phyloP scores from a whole-genome alignment of 352 stramenopile species.

The Globisporangium ultimum region DNA sequence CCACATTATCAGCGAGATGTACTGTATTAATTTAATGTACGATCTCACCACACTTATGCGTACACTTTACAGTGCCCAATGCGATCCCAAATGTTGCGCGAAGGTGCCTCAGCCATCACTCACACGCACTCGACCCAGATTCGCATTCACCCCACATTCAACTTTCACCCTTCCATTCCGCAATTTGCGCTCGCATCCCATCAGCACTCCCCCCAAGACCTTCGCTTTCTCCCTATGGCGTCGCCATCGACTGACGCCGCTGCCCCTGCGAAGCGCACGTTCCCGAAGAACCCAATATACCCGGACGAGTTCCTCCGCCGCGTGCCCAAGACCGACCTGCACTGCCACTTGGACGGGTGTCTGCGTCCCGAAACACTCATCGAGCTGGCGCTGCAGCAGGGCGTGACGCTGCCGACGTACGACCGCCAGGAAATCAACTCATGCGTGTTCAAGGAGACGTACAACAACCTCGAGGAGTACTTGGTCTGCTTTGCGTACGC shows the following conservation, averaged over 20 bases:
- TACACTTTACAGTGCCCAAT: too few relatives aligned
- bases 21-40: too few relatives aligned
- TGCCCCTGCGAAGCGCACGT: conserved; percentile 15
- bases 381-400: conserved; percentile 69
- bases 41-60: too few relatives aligned
- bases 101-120: too few relatives aligned
- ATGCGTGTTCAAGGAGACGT: conserved; percentile 80
- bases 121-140: too few relatives aligned
- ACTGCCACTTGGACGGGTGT: conserved; percentile 86
- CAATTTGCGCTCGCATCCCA: too few relatives aligned
- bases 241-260: background rate
- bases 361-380: conserved; percentile 81
- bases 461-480: conserved; percentile 81
- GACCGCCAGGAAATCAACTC: conserved; percentile 50
- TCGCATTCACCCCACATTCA: too few relatives aligned
- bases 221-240: background rate
- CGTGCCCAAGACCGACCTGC: conserved; percentile 81
- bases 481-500: conserved; percentile 82
- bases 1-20: too few relatives aligned
- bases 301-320: conserved; percentile 67
- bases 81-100: too few relatives aligned
- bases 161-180: too few relatives aligned
- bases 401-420: conserved; percentile 73
- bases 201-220: too few relatives aligned
- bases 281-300: conserved; percentile 55